phyloP scores from a whole-genome alignment of 2,329 filamentous ascomycete species.

The Ophiostoma sp. region DNA sequence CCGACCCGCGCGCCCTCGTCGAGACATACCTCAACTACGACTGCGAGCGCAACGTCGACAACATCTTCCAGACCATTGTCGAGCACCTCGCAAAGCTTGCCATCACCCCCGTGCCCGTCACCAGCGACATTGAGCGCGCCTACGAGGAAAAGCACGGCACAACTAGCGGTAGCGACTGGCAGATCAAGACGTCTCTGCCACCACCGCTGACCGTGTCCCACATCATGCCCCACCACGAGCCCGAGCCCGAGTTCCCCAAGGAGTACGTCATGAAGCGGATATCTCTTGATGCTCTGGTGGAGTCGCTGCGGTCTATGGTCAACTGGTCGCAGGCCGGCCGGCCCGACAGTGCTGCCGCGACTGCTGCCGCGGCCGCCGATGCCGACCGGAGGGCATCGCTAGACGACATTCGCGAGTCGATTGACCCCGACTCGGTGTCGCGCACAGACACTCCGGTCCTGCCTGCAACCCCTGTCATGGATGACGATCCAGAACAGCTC shows the following conservation, averaged over 20 bases:
- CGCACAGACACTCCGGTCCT: conserved; percentile 54
- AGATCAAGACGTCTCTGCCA: conserved; percentile 76
- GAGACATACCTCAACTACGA: conserved; percentile 98
- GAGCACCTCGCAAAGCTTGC: conserved; percentile 89
- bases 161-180: conserved; percentile 67
- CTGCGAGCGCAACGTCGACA: conserved; percentile 90
- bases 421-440: conserved; percentile 68
- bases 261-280: conserved; percentile 91
- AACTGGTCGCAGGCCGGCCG: conserved; percentile 73
- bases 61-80: conserved; percentile 92
- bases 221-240: conserved; percentile 56
- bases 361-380: conserved; percentile 37
- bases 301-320: conserved; percentile 81
- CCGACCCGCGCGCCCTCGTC: conserved; percentile 81
- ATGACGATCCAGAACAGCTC: conserved; percentile 90
- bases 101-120: conserved; percentile 70
- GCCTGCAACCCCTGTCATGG: conserved; percentile 58
- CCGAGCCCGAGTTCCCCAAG: conserved; percentile 68
- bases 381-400: conserved; percentile 50
- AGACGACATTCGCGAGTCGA: conserved; percentile 60
- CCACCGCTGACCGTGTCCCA: conserved; percentile 78
- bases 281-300: conserved; percentile 80
- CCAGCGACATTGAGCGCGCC: conserved; percentile 70
- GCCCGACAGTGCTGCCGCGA: conserved; percentile 47
- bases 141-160: conserved; percentile 75